These are phyloP conservation scores for Xylaria sp. DNA, from an alignment of 2,329 filamentous ascomycete genomes.

Conservation along the genomic window DNA sequence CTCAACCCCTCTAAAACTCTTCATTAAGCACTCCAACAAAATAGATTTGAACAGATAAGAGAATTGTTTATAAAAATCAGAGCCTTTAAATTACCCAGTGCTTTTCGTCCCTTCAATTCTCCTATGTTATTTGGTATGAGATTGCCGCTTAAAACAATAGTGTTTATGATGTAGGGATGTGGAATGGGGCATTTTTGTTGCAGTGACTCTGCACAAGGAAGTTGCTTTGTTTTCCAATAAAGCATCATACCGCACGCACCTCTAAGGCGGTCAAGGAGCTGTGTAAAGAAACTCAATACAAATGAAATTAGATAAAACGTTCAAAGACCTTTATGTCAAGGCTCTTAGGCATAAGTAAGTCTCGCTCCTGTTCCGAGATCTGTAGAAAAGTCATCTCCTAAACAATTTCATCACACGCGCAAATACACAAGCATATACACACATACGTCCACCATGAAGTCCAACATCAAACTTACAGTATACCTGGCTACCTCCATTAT, in stretches of 20 bases:
- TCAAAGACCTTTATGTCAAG: slow-evolving; percentile 3
- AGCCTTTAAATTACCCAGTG: too few relatives aligned
- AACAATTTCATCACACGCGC: neutral
- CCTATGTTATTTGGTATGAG: too few relatives aligned
- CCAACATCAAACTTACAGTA: slow-evolving; percentile 35
- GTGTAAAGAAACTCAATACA: neutral
- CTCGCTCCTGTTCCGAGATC: neutral
- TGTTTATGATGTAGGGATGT: too few relatives aligned
- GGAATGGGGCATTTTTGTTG: too few relatives aligned
- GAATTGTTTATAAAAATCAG: too few relatives aligned
- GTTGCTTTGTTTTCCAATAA: neutral
- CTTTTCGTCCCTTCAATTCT: too few relatives aligned
- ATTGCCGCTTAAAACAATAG: too few relatives aligned
- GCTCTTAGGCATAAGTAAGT: neutral
- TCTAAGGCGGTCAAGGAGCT: neutral
- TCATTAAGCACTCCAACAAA: too few relatives aligned
- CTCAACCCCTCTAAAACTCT: too few relatives aligned
- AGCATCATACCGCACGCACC: neutral
- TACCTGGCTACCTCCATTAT: slow-evolving; percentile 33
- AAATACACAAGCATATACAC: neutral
- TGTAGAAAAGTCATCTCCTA: neutral
- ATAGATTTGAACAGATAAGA: too few relatives aligned
- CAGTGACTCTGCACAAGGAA: neutral
- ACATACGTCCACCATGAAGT: slow-evolving; percentile 24
- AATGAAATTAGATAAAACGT: too few relatives aligned